These are phyloP conservation scores for Ascoidea asiatica DNA, from an alignment of 805 yeast genomes.

Conservation along the genomic window DNA sequence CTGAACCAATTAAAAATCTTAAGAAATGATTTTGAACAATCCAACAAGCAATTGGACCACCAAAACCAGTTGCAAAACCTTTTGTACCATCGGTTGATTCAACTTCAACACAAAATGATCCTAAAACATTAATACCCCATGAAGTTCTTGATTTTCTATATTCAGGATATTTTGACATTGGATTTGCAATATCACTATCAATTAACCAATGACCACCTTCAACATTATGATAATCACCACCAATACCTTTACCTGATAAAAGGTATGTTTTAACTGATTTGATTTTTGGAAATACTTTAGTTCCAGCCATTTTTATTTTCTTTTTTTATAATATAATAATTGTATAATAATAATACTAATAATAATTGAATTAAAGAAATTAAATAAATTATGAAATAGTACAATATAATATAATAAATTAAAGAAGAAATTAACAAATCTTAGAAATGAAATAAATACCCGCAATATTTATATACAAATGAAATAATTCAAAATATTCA, in stretches of 20 bases:
- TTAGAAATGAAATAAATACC: no score
- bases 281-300: constrained; percentile 28
- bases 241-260: constrained; percentile 30
- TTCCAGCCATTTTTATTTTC: no score
- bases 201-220: constrained; percentile 35
- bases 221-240: constrained; percentile 39
- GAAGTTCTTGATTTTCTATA: constrained; percentile 30
- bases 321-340: no score
- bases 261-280: constrained; percentile 27
- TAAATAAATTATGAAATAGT: no score
- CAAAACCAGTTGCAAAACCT: constrained; percentile 39
- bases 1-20: constrained; percentile 31
- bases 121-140: constrained; percentile 38
- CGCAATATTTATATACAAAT: no score
- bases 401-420: no score
- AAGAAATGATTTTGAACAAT: constrained; percentile 30
- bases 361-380: no score
- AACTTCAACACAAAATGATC: constrained; percentile 34
- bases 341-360: no score
- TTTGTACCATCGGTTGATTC: constrained; percentile 34
- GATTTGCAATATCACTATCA: constrained; percentile 31
- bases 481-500: no score
- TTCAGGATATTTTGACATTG: constrained; percentile 34
- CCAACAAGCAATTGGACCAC: constrained; percentile 39
- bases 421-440: no score